Percentiles rank a stretch among this genome's conserved stretches.
Evolutionary conservation across 768 basidiomycete species (phyloP).

Genomic region (Lepiota subincarnata): DNA sequence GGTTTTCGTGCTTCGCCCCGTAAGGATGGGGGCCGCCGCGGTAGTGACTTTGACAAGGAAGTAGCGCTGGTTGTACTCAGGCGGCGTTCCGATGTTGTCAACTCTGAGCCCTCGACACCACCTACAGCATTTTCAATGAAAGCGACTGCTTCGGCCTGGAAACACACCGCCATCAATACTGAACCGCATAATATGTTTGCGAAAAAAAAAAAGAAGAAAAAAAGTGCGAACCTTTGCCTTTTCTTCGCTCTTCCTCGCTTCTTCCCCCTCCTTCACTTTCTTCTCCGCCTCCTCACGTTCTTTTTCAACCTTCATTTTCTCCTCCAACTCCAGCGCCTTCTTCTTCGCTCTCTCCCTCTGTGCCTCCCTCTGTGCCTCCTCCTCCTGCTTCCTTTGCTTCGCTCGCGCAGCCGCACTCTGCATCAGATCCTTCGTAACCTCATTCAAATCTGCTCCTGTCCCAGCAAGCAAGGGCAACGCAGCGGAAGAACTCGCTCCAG

Average conservation of each 20-base stretch:
- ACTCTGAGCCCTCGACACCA: conserved; percentile 10
- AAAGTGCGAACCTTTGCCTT: conserved; percentile 7
- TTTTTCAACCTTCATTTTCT: conserved; percentile 51
- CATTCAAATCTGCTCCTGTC: conserved; percentile 50
- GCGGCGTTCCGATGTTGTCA: background rate
- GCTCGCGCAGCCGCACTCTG: conserved; percentile 83
- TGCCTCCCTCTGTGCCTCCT: conserved; percentile 79
- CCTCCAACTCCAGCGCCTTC: conserved; percentile 78
- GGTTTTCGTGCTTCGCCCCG: conserved; percentile 20
- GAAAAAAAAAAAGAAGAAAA: background rate
- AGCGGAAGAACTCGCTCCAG: conserved; percentile 24
- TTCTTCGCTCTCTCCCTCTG: conserved; percentile 74
- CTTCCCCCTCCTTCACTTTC: conserved; percentile 12
- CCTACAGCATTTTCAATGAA: conserved; percentile 46
- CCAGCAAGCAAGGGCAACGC: conserved; percentile 25
- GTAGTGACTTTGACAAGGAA: conserved; percentile 13
- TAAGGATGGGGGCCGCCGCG: conserved; percentile 31
- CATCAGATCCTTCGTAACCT: conserved; percentile 73
- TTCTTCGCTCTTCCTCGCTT: conserved; percentile 10
- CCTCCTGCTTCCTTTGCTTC: conserved; percentile 70
- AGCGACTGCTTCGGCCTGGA: conserved; percentile 29
- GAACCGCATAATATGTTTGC: background rate
- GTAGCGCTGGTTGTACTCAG: conserved; percentile 4
- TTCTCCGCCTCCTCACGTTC: conserved; percentile 23
- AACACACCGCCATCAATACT: background rate